Evolutionary conservation across 2,329 filamentous ascomycete genomes (phyloP), one percentile per base, ranked within the genome.

Genomic region (Purpureocillium lavendulum): DNA sequence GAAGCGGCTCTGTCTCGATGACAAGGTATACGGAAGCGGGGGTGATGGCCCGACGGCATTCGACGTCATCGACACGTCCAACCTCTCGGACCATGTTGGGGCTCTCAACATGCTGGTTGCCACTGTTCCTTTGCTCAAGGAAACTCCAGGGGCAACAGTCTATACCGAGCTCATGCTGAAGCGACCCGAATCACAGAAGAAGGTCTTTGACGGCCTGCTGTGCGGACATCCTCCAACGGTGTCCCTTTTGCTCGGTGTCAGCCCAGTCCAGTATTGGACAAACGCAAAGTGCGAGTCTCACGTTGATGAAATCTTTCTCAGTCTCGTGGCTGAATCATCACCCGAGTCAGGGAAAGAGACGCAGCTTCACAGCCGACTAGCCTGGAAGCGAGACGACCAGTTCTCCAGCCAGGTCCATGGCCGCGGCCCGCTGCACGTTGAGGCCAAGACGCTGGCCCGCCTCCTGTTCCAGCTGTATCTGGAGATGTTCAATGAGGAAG

Each of bases 51-150:
- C 71, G 0, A 54, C 46, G 4, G 33, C 40, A 4, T 82, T 80
- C 47, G 67, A 79, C 48, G 59, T 72, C 4, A 72, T 82, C 39
- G 75, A 82, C 44, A 76, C 73, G 0, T 66, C 64, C 2, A 66
- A 68, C 35, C 49, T 69, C 2, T 51, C 56, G 4, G 65, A 66
- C 32, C 62, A 65, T 29, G 53, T 68, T 10, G 63, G 59, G 1
- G 48, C 58, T 3, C 44, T 69, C 13, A 58, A 64, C 16, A 47
- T 65, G 6, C 43, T 65, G 16, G 48, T 75, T 53, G 39, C 73
- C 1, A 55, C 67, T 0, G 47, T 57, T 0, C 71, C 73, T 2
- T 45, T 82, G 8, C 57, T 81, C 9, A 64, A 61, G 6, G 37
- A 56, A 7, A 45, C 50, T 2, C 55, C 63, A 1, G 68, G 61